Base-by-base conservation (phyloP, 1,284 basidiomycete genomes). In the Cryptococcus sp. region DNA sequence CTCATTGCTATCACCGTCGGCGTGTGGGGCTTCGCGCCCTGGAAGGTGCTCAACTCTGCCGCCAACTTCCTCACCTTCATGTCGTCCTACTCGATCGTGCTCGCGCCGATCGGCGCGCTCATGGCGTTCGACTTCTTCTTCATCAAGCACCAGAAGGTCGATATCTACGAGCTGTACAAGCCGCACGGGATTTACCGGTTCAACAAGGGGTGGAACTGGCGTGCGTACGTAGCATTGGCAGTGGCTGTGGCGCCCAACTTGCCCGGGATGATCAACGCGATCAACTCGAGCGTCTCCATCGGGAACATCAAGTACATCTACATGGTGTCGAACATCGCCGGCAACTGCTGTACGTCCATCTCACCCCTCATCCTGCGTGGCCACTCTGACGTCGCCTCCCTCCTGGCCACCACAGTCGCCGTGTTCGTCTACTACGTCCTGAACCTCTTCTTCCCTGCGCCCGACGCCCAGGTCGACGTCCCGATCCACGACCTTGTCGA, bases 201-300 rank as follows among this genome's bases (percentile, higher is more conserved):
- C 62, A 39, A 48, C 4, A 51, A 56, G 15, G 85, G 84, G 2
- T 87, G 85, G 84, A 91, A 91, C 75, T 85, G 81, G 78, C 80
- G 86, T 79, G 70, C 77, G 1, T 77, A 77, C 60, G 65, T 69
- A 21, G 75, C 76, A 15, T 75, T 70, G 42, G 15, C 88, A 52
- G 71, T 84, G 8, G 89, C 89, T 16, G 86, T 93, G 58, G 79
- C 87, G 20, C 87, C 90, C 73, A 91, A 90, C 68, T 83, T 90
- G 12, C 85, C 89, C 18, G 89, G 79, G 40, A 67, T 70, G 68
- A 57, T 53, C 62, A 61, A 69, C 39, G 61, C 64, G 43, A 66
- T 67, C 50, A 60, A 73, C 56, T 24, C 53, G 43, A 83, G 82
- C 81, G 59, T 69, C 28, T 83, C 85, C 9, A 82, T 80, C 44